Evolutionary conservation across 257 asterid genomes (phyloP).

Genomic region (Solanum sejunctum): DNA sequence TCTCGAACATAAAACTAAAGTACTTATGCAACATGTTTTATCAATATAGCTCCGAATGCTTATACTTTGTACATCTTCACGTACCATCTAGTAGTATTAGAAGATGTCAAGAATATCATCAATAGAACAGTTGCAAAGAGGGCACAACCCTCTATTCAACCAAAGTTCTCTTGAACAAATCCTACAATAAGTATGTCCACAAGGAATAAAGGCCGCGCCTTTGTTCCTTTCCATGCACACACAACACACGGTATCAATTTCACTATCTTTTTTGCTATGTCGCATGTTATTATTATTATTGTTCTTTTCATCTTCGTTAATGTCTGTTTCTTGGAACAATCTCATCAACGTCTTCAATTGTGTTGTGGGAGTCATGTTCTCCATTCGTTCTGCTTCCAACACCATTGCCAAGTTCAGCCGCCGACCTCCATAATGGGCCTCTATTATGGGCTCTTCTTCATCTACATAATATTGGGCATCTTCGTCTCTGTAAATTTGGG

Average conservation of each 20-base stretch:
- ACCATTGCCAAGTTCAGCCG: conserved; percentile 3
- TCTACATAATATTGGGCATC: not conserved
- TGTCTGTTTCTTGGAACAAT: conserved; percentile 9
- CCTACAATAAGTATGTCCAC: conserved; percentile 17
- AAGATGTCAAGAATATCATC: conserved; percentile 1
- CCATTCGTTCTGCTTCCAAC: not conserved
- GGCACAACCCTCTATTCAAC: conserved; percentile 4
- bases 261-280: not conserved
- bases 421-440: not conserved
- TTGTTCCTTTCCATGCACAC: conserved; percentile 11
- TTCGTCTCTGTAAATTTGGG: not conserved
- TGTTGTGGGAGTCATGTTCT: not conserved
- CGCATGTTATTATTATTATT: not conserved
- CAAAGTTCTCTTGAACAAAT: conserved; percentile 6
- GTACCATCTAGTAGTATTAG: not conserved
- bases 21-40: too few relatives aligned
- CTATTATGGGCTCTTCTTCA: not conserved
- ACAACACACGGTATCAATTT: not conserved
- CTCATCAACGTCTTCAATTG: conserved; percentile 3
- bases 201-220: conserved; percentile 11
- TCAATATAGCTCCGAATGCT: too few relatives aligned
- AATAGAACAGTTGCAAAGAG: conserved; percentile 2
- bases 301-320: not conserved
- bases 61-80: too few relatives aligned
- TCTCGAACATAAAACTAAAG: too few relatives aligned